phyloP scores from a whole-genome alignment of 805 yeast genomes.

The Suhomyces canberraensis region DNA sequence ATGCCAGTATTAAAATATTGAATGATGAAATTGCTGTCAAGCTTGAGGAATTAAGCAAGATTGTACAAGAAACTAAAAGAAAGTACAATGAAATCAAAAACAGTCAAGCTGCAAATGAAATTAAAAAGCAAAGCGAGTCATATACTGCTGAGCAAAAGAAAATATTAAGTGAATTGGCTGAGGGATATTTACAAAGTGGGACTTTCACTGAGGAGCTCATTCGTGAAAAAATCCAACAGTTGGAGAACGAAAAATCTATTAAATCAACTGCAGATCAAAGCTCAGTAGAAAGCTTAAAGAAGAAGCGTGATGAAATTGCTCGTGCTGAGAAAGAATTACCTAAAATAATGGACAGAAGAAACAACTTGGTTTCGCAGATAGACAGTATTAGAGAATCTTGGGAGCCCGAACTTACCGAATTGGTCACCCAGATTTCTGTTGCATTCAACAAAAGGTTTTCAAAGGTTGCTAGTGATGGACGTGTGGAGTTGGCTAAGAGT shows the following conservation, averaged over 20 bases:
- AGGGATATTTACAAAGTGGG: conserved; percentile 28
- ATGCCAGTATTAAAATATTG: conserved; percentile 21
- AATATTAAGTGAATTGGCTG: conserved; percentile 38
- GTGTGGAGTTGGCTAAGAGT: conserved; percentile 55
- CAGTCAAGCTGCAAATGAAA: conserved; percentile 37
- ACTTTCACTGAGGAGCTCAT: conserved; percentile 39
- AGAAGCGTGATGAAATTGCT: conserved; percentile 31
- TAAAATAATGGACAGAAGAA: conserved; percentile 19
- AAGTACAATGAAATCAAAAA: conserved; percentile 39
- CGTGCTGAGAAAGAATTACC: conserved; percentile 41
- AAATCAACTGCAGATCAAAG: conserved; percentile 36
- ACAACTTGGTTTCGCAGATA: conserved; percentile 34
- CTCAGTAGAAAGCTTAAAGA: conserved; percentile 38
- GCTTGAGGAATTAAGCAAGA: conserved; percentile 23
- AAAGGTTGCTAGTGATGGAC: conserved; percentile 85
- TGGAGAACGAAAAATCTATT: conserved; percentile 45
- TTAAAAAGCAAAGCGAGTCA: conserved; percentile 29
- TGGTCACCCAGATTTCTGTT: conserved; percentile 55
- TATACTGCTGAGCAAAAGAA: conserved; percentile 41
- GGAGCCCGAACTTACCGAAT: conserved; percentile 57
- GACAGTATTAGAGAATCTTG: conserved; percentile 43
- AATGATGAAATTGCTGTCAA: conserved; percentile 24
- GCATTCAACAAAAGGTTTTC: conserved; percentile 67
- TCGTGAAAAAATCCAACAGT: conserved; percentile 36
- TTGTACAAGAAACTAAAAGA: conserved; percentile 32